phyloP scores from a whole-genome alignment of 176 grass and related monocot genomes.

The Carex kokanica region DNA sequence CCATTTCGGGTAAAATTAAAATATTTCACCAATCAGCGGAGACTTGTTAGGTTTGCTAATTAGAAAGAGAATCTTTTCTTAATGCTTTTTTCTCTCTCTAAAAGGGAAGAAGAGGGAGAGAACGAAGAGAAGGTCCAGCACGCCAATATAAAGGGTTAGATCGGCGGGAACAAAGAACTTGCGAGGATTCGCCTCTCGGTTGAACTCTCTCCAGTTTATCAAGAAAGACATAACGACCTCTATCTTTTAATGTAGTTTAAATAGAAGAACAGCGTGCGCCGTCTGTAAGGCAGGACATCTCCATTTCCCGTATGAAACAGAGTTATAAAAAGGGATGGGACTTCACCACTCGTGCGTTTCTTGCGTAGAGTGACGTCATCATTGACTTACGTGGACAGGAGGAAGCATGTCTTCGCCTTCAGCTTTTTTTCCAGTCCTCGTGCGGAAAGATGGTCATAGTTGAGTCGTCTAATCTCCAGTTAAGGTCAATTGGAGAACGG shows the following conservation, averaged over 20 bases:
- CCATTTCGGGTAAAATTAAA: not conserved
- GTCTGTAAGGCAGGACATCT: not conserved
- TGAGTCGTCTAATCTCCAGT: not conserved
- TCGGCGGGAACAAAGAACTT: constrained; percentile 16
- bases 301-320: not conserved
- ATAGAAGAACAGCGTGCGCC: not conserved
- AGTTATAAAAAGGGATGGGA: not conserved
- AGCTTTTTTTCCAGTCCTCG: constrained; percentile 14
- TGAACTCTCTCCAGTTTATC: not conserved
- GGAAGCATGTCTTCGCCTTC: not conserved
- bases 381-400: not conserved
- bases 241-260: not conserved
- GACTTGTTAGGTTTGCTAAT: not conserved
- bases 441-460: not conserved
- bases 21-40: not conserved
- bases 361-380: not conserved
- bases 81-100: not conserved
- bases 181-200: not conserved
- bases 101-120: not conserved
- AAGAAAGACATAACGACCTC: not conserved
- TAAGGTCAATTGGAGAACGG: not conserved
- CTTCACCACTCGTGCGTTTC: not conserved
- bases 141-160: constrained; percentile 7
- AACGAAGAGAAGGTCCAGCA: constrained; percentile 13
- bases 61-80: not conserved